Evolutionary conservation across 1,284 basidiomycete genomes (phyloP), one percentile per base, ranked within the genome.

Genomic region (Melampsora abietis-canadensis): DNA sequence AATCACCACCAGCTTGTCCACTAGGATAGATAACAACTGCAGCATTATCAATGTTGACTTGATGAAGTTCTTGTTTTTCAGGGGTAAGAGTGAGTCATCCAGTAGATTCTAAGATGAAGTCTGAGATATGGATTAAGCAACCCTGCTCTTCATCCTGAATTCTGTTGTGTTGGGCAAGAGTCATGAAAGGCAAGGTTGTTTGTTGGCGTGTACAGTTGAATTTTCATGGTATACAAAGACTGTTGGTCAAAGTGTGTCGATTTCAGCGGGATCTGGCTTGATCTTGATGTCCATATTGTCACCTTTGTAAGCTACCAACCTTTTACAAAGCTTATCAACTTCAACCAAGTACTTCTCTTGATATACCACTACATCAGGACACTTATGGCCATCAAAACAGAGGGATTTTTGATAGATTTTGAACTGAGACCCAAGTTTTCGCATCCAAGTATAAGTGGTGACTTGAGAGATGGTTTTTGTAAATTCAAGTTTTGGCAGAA

Each of bases 21-120:
- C 65, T 51, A 66, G 65, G 65, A 51, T 68, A 68, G 24, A 68
- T 68, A 1, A 60, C n/a, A 24, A 40, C 59, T 6, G 66, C 66
- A 21, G 46, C 27, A 40, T 68, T 31, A 21, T 24, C 3, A n/a
- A 30, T 12, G 10, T 31, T 27, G 21, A 31, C 46, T 57, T n/a
- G 17, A 27, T 12, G 31, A 24, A 21, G 27, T 8, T 46, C 31
- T 30, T 19, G 40, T 19, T 68, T 51, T 2, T 68, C 66, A 8
- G 48, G 24, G n/a, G 30, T 30, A 8, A 57, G n/a, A 21, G 24
- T 44, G 6, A 68, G 21, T 10, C 37, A n/a, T 17, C 66, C 66
- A 37, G 66, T 68, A 17, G 30, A 31, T 24, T 68, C 51, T 4
- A 57, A 44, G 27, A 68, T 68, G 31, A 59, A 68, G 24, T 68